Evolutionary conservation across 768 basidiomycete genomes (phyloP).

Genomic region (Hemileccinum rubropunctum): DNA sequence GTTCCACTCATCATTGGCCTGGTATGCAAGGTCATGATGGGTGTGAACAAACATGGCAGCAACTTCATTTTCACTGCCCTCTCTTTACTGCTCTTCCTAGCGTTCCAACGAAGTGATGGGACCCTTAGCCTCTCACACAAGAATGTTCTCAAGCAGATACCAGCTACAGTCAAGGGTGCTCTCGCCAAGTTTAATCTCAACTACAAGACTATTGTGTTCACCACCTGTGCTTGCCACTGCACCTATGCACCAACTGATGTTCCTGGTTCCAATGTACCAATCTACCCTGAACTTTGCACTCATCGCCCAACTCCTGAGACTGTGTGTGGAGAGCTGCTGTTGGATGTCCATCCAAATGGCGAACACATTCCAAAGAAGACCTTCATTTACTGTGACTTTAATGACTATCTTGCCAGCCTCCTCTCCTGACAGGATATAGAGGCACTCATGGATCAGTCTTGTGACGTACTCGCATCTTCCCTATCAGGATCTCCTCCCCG

Average conservation of each 20-base stretch:
- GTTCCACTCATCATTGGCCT: not conserved
- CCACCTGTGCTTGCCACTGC: not conserved
- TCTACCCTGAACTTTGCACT: not conserved
- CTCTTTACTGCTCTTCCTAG: not conserved
- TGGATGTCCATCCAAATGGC: too few species aligned
- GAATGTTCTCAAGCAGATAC: conserved; percentile 4
- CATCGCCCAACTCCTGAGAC: not conserved
- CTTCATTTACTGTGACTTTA: conserved; percentile 7
- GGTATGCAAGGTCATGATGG: conserved; percentile 11
- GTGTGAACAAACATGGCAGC: conserved; percentile 2
- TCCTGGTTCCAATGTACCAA: not conserved
- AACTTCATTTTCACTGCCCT: conserved; percentile 23
- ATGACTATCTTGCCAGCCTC: conserved; percentile 5
- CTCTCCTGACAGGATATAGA: not conserved
- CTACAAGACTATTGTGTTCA: not conserved
- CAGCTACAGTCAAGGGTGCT: not conserved
- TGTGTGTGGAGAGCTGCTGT: not conserved
- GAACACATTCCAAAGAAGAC: conserved; percentile 6
- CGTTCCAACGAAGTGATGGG: not conserved
- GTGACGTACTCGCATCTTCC: not conserved
- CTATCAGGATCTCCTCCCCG: not conserved
- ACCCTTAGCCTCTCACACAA: not conserved
- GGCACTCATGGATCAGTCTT: not conserved
- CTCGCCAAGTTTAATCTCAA: not conserved
- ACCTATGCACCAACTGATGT: not conserved